Conservation (phyloP, 257 asterid genomes). For the Scutellaria baicalensis region DNA sequence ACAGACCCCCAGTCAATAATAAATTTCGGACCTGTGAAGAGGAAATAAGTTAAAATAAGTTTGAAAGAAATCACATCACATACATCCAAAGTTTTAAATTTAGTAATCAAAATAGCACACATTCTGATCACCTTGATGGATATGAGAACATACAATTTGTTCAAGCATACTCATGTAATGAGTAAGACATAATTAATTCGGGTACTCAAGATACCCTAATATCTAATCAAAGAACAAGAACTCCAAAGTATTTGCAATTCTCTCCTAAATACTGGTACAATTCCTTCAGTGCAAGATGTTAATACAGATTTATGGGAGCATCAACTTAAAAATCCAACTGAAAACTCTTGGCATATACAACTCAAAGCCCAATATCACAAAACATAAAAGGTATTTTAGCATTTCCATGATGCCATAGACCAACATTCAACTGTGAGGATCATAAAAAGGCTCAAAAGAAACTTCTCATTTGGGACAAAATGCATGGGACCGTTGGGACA, state of each 20-base stretch:
- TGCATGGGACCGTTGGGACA: too few species aligned
- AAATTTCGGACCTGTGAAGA: slow-evolving; percentile 61
- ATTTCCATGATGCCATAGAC: neutral
- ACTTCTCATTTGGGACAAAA: neutral
- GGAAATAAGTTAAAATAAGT: neutral
- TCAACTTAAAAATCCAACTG: neutral
- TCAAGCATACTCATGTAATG: neutral
- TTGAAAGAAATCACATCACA: neutral
- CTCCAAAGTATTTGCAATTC: neutral
- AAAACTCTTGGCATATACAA: neutral
- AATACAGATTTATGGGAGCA: neutral
- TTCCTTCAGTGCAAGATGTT: neutral
- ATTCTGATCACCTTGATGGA: neutral
- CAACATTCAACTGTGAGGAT: neutral
- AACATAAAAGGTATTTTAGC: neutral
- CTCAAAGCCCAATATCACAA: neutral
- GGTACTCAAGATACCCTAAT: neutral
- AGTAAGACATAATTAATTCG: neutral
- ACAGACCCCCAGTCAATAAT: slow-evolving; percentile 60
- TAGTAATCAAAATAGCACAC: neutral
- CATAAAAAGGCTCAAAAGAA: neutral
- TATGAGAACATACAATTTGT: neutral
- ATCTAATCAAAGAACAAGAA: neutral
- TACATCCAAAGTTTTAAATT: neutral
- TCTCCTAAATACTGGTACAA: neutral